Evolutionary conservation across 345 rosid genomes (phyloP).

Genomic region (Clausena lansium): DNA sequence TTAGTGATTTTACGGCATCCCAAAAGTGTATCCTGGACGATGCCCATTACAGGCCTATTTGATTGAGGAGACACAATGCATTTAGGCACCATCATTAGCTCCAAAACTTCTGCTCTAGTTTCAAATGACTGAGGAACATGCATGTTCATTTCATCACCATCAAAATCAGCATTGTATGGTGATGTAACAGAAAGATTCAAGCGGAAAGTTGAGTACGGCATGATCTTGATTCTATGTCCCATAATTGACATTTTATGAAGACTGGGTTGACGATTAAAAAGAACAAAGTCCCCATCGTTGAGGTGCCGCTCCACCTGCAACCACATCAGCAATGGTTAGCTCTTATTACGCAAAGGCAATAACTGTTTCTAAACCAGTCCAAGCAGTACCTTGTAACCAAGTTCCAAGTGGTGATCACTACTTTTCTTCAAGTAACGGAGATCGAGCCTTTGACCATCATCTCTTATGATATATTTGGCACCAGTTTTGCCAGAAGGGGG

Average conservation of each 20-base stretch:
- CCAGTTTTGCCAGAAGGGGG: conserved; percentile 99
- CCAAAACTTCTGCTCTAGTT: conserved; percentile 96
- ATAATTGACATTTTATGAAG: conserved; percentile 98
- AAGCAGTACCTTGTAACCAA: conserved; percentile 75
- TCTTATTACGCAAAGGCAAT: background rate
- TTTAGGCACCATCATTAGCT: conserved; percentile 99
- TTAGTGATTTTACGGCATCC: conserved; percentile 98
- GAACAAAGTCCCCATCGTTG: conserved; percentile 87
- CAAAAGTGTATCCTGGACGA: conserved; percentile 93
- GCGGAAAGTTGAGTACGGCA: conserved; percentile 97
- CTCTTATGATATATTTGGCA: conserved; percentile 93
- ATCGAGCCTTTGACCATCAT: conserved; percentile 98
- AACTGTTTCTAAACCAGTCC: background rate
- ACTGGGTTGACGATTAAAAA: conserved; percentile 97
- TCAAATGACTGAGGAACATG: conserved; percentile 96
- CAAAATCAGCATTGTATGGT: conserved; percentile 99
- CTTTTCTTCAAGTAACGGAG: conserved; percentile 97
- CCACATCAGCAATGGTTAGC: conserved; percentile 11
- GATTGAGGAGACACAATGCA: conserved; percentile 98
- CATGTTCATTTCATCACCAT: conserved; percentile 99
- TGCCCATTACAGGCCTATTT: conserved; percentile 98
- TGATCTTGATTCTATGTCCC: conserved; percentile 95
- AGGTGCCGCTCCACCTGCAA: conserved; percentile 95
- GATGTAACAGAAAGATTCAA: conserved; percentile 92
- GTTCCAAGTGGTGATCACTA: conserved; percentile 97